Evolutionary conservation across 306 rosid species (phyloP).

Genomic region (Vigna angularis): DNA sequence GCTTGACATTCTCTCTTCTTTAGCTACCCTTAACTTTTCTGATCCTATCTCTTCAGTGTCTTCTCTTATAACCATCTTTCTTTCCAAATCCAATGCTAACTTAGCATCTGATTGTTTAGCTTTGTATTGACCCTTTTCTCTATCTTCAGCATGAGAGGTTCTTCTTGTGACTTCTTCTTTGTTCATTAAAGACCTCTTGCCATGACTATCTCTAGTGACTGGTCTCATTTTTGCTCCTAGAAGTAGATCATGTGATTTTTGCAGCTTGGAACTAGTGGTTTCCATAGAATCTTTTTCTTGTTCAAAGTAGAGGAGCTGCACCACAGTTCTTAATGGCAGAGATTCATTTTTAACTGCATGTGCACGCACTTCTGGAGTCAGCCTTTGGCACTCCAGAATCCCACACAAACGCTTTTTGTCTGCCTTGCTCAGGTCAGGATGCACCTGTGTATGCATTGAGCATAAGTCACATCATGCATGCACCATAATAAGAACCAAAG

Average conservation of each 20-base stretch:
- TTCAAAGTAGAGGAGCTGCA: slow-evolving; percentile 82
- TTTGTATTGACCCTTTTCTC: slow-evolving; percentile 56
- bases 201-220: slow-evolving; percentile 49
- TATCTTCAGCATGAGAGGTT: slow-evolving; percentile 46
- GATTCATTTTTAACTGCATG: slow-evolving; percentile 85
- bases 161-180: slow-evolving; percentile 60
- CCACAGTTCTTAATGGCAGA: slow-evolving; percentile 81
- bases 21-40: slow-evolving; percentile 47
- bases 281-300: slow-evolving; percentile 69
- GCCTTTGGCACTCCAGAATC: slow-evolving; percentile 76
- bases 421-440: slow-evolving; percentile 69
- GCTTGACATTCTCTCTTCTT: slow-evolving; percentile 50
- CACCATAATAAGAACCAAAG: background rate
- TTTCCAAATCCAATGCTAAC: slow-evolving; percentile 54
- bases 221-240: slow-evolving; percentile 56
- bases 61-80: slow-evolving; percentile 54
- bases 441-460: slow-evolving; percentile 61
- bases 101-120: slow-evolving; percentile 57
- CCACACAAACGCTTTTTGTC: slow-evolving; percentile 77
- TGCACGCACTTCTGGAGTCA: slow-evolving; percentile 69
- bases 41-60: slow-evolving; percentile 49
- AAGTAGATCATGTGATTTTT: slow-evolving; percentile 54
- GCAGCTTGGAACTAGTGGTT: slow-evolving; percentile 44
- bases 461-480: slow-evolving; percentile 14
- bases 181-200: slow-evolving; percentile 53